phyloP scores from a whole-genome alignment of 2,329 filamentous ascomycete genomes.

The Thielaviopsis euricoi region DNA sequence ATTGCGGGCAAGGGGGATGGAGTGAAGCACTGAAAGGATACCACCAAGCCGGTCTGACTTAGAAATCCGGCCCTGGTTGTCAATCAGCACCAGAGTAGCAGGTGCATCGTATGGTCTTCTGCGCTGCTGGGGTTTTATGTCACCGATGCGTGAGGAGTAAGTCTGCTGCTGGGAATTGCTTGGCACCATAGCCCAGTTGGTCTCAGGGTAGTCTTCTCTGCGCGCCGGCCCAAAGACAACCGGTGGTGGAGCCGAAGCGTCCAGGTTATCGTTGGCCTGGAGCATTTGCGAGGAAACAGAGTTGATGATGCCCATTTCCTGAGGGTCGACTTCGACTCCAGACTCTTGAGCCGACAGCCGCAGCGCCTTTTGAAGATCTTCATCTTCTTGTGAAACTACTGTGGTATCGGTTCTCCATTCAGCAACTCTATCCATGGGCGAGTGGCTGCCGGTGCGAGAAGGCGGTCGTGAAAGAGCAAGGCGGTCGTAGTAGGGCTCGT shows the following conservation, averaged over 20 bases:
- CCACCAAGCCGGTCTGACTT: slow-evolving; percentile 31
- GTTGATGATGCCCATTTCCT: slow-evolving; percentile 33
- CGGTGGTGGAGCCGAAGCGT: not conserved
- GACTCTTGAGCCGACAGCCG: slow-evolving; percentile 10
- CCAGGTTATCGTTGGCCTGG: not conserved
- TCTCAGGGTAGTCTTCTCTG: slow-evolving; percentile 34
- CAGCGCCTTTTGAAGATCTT: slow-evolving; percentile 20
- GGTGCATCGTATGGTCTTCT: slow-evolving; percentile 23
- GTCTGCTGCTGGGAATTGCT: slow-evolving; percentile 24
- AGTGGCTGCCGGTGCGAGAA: slow-evolving; percentile 39
- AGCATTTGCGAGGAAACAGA: not conserved
- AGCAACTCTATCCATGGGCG: slow-evolving; percentile 35
- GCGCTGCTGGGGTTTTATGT: slow-evolving; percentile 11
- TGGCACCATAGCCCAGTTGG: slow-evolving; percentile 43
- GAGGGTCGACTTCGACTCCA: slow-evolving; percentile 15
- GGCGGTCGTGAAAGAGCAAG: slow-evolving; percentile 44
- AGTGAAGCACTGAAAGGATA: slow-evolving; percentile 40
- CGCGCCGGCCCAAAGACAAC: slow-evolving; percentile 41
- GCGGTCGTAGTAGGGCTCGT: slow-evolving; percentile 19
- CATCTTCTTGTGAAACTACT: slow-evolving; percentile 26
- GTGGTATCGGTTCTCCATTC: slow-evolving; percentile 28
- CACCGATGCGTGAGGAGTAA: slow-evolving; percentile 18
- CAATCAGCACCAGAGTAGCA: slow-evolving; percentile 30
- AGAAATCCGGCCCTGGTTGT: slow-evolving; percentile 14
- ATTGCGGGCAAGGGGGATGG: slow-evolving; percentile 42